Percentiles rank a stretch among this genome's conserved stretches.
These are phyloP conservation scores for Psilocybe cyanescens DNA, from an alignment of 768 basidiomycete genomes.

Conservation along the genomic window DNA sequence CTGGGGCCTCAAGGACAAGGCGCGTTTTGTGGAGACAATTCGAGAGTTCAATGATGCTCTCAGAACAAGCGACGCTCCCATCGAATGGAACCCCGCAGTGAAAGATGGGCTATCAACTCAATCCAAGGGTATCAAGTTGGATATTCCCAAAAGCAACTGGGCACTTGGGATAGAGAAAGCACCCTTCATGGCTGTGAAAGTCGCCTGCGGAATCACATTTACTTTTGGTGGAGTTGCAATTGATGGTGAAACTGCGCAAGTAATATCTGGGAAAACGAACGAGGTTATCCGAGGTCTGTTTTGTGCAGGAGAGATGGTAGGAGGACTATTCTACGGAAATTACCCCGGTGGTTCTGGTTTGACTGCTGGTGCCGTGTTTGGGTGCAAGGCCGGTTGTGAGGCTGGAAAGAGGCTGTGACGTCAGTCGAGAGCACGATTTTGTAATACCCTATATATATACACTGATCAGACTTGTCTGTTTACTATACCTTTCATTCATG, in stretches of 20 bases:
- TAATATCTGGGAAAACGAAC: slow-evolving; percentile 46
- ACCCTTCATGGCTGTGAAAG: slow-evolving; percentile 69
- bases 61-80: slow-evolving; percentile 37
- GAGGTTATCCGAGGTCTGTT: slow-evolving; percentile 56
- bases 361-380: slow-evolving; percentile 69
- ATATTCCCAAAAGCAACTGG: slow-evolving; percentile 69
- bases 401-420: slow-evolving; percentile 36
- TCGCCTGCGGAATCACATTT: slow-evolving; percentile 73
- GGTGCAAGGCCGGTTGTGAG: slow-evolving; percentile 53
- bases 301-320: slow-evolving; percentile 73
- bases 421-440: not conserved
- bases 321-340: slow-evolving; percentile 64
- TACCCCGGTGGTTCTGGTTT: slow-evolving; percentile 75
- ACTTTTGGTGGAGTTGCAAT: slow-evolving; percentile 73
- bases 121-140: slow-evolving; percentile 44
- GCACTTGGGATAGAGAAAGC: slow-evolving; percentile 54
- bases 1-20: slow-evolving; percentile 49
- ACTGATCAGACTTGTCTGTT: slow-evolving; percentile 8
- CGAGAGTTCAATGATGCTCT: slow-evolving; percentile 47
- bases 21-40: slow-evolving; percentile 49
- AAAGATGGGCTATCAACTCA: slow-evolving; percentile 57
- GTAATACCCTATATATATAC: not conserved
- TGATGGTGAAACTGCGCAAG: slow-evolving; percentile 55
- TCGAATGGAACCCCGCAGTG: slow-evolving; percentile 62
- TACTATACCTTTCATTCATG: slow-evolving; percentile 22